Conservation (phyloP, 1,284 basidiomycete genomes). For the Sanghuangporus weigelae region DNA sequence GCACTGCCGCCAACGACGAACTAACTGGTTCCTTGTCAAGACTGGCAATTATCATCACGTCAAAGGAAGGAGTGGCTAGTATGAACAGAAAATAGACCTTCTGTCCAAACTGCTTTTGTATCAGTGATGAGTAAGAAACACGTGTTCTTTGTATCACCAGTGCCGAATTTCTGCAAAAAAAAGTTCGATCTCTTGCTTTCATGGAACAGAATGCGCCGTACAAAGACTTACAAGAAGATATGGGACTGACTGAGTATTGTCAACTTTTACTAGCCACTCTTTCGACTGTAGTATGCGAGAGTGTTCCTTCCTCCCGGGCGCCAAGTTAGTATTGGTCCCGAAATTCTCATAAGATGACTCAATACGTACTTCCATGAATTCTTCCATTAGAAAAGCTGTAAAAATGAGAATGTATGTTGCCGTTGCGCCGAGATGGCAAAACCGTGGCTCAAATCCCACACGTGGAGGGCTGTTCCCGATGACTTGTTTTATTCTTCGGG, state of each 20-base stretch:
- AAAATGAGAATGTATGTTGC: not conserved
- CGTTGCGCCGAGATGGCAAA: not conserved
- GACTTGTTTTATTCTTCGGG: no score
- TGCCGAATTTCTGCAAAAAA: slow-evolving; percentile 14
- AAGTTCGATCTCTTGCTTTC: not conserved
- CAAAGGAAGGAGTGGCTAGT: not conserved
- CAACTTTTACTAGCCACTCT: slow-evolving; percentile 69
- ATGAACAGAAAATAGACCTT: slow-evolving; percentile 41
- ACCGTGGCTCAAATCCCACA: no score
- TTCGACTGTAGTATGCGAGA: slow-evolving; percentile 49
- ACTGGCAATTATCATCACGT: slow-evolving; percentile 31
- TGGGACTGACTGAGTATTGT: slow-evolving; percentile 50
- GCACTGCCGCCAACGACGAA: slow-evolving; percentile 59
- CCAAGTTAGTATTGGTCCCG: not conserved
- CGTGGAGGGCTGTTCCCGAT: no score
- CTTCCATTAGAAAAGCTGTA: slow-evolving; percentile 35
- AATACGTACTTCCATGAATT: slow-evolving; percentile 49
- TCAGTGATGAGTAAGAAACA: slow-evolving; percentile 66
- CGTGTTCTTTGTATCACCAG: slow-evolving; percentile 43
- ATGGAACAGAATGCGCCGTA: slow-evolving; percentile 26
- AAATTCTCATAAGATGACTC: slow-evolving; percentile 9
- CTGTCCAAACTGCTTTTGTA: slow-evolving; percentile 68
- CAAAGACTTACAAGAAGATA: slow-evolving; percentile 59
- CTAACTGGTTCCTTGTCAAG: slow-evolving; percentile 51
- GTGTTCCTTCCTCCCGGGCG: slow-evolving; percentile 41